A percentile compares a stretch with the other conserved stretches of the same genome.
These are phyloP conservation scores for Mucor piriformis DNA, from an alignment of 371 early-diverging fungal genomes.

Conservation along the genomic window DNA sequence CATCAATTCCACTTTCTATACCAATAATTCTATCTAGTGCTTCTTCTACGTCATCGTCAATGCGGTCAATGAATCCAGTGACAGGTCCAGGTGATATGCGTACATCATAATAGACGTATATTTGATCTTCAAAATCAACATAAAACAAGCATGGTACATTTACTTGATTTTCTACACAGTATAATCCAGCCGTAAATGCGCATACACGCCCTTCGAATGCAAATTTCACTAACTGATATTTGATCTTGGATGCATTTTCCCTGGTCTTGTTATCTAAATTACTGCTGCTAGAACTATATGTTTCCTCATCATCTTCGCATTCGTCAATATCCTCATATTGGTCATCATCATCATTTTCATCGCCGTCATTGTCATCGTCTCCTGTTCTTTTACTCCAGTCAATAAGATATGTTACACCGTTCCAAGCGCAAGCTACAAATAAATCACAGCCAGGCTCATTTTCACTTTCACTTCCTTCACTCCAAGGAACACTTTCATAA, in stretches of 20 bases:
- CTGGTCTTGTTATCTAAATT: neutral
- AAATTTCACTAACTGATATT: slow-evolving; percentile 73
- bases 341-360: too few relatives aligned
- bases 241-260: slow-evolving; percentile 27
- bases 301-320: neutral
- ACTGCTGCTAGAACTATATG: neutral
- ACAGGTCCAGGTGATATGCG: slow-evolving; percentile 53
- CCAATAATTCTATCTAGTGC: slow-evolving; percentile 45
- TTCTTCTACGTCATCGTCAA: slow-evolving; percentile 54
- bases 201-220: slow-evolving; percentile 82
- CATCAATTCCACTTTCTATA: slow-evolving; percentile 36
- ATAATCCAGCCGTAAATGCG: slow-evolving; percentile 79
- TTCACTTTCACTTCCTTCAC: slow-evolving; percentile 27
- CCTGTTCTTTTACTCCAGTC: slow-evolving; percentile 48
- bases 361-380: slow-evolving; percentile 11
- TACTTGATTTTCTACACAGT: slow-evolving; percentile 66
- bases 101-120: slow-evolving; percentile 80
- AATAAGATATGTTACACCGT: slow-evolving; percentile 77
- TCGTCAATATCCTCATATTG: neutral
- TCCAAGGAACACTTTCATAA: slow-evolving; percentile 29
- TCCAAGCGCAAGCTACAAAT: slow-evolving; percentile 84
- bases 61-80: slow-evolving; percentile 45
- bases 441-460: slow-evolving; percentile 56
- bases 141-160: slow-evolving; percentile 82
- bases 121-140: slow-evolving; percentile 82